These are phyloP conservation scores for Phytophthora constricta DNA, from an alignment of 352 stramenopile species.

Conservation along the genomic window DNA sequence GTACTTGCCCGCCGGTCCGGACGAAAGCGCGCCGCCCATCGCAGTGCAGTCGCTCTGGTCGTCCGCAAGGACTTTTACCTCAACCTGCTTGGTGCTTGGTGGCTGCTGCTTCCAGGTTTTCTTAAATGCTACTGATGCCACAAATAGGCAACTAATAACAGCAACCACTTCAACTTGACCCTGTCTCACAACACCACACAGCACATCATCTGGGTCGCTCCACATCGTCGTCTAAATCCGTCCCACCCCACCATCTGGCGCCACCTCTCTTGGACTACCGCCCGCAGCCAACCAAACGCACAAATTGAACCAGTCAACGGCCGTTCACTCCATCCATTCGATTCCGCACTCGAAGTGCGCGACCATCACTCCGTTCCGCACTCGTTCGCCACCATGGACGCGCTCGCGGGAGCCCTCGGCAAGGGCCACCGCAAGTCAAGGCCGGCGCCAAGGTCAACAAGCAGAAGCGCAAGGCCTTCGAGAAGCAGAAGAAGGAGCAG, in stretches of 20 bases:
- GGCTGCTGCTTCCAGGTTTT: no score
- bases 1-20: slow-evolving; percentile 22
- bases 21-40: slow-evolving; percentile 16
- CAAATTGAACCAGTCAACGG: no score
- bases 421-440: slow-evolving; percentile 88
- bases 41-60: not conserved
- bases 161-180: slow-evolving; percentile 16
- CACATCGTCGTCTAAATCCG: not conserved
- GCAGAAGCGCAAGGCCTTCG: slow-evolving; percentile 93
- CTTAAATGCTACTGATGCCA: no score
- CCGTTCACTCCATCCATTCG: no score
- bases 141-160: slow-evolving; percentile 4
- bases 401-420: slow-evolving; percentile 36
- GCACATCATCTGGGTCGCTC: not conserved
- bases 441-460: slow-evolving; percentile 94
- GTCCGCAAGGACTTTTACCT: no score
- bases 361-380: slow-evolving; percentile 11
- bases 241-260: no score
- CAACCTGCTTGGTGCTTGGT: no score
- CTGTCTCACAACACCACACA: not conserved
- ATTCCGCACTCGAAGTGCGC: no score
- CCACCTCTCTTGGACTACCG: no score
- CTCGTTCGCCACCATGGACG: slow-evolving; percentile 43
- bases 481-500: slow-evolving; percentile 85
- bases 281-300: not conserved